Conservation (phyloP, 129 eudicot genomes). For the Sambucus nigra region DNA sequence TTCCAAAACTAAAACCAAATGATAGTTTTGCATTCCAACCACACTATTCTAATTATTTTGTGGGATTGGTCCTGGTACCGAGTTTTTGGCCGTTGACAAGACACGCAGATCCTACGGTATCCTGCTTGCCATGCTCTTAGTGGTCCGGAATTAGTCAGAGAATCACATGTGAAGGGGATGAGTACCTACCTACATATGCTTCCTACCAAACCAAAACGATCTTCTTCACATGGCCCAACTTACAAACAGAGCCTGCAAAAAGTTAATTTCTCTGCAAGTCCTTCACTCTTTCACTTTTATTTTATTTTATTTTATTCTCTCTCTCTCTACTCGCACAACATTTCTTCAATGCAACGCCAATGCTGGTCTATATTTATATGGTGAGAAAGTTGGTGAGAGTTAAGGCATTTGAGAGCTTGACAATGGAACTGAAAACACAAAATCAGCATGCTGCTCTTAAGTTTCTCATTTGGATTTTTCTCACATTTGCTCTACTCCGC, state of each 20-base stretch:
- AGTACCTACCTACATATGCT: not conserved
- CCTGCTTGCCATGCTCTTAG: too few species aligned
- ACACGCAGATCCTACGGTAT: too few species aligned
- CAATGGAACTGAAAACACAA: too few species aligned
- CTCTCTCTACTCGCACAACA: not conserved
- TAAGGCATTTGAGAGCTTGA: too few species aligned
- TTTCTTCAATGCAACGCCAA: not conserved
- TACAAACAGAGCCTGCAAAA: not conserved
- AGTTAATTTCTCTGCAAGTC: not conserved
- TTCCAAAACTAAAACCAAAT: too few species aligned
- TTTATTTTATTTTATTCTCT: too few species aligned
- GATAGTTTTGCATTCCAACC: too few species aligned
- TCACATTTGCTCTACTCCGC: not conserved
- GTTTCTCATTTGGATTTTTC: not conserved
- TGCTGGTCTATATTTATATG: not conserved
- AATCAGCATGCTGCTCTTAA: not conserved
- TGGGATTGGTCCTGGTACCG: too few species aligned
- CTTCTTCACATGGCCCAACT: not conserved
- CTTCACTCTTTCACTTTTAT: too few species aligned
- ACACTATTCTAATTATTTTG: too few species aligned
- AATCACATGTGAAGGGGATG: not conserved
- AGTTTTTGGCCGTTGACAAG: too few species aligned
- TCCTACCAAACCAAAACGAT: not conserved
- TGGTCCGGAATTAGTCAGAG: too few species aligned
- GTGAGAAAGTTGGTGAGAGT: not conserved